Base-by-base conservation (phyloP, 2,329 filamentous ascomycete species). In the Ophiostoma sp. region DNA sequence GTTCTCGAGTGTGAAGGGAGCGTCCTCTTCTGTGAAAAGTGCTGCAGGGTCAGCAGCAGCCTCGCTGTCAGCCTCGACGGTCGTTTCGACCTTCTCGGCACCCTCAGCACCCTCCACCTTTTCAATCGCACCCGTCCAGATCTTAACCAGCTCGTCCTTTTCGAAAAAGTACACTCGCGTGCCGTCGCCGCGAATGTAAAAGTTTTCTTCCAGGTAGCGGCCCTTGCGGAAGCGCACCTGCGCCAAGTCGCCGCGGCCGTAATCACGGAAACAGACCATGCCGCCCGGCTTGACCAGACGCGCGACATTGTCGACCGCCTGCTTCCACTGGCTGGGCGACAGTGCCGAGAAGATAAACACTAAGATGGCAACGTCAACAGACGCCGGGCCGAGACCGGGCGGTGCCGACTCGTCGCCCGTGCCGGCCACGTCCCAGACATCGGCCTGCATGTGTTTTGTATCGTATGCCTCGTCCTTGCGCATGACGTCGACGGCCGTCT, bases 131-230 rank as follows among this genome's bases (percentile, higher is more conserved):
- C 87, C 88, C 31, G 86, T 86, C 95, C 95, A 98, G 74, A 98
- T 95, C 59, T 87, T 82, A 71, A 88, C 87, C 71, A 99, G 84
- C 83, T 99, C 92, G 45, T 95, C 91, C 81, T 90, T 87, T 73
- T 98, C 95, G 79, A 99, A 99, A 82, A 99, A 99, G 82, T 98
- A 99, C 0, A 99, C 96, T 7, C 96, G 88, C 3, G 96, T 99
- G 1, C 96, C 96, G 81, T 99, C 96, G 1, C 96, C 96, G 45
- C 96, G 87, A 61, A 98, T 93, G 81, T 99, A 99, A 79, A 99
- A 99, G 80, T 98, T 99, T 82, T 98, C 96, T 72, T 94, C 93
- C 80, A 99, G 87, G 79, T 95, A 98, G 55, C 96, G 88, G 15
- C 94, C 94, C 84, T 97, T 98, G 84, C 96, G 97, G 85, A 99